Conservation (phyloP, 2,329 filamentous ascomycete species). For the Trichoderma cornu-damae region DNA sequence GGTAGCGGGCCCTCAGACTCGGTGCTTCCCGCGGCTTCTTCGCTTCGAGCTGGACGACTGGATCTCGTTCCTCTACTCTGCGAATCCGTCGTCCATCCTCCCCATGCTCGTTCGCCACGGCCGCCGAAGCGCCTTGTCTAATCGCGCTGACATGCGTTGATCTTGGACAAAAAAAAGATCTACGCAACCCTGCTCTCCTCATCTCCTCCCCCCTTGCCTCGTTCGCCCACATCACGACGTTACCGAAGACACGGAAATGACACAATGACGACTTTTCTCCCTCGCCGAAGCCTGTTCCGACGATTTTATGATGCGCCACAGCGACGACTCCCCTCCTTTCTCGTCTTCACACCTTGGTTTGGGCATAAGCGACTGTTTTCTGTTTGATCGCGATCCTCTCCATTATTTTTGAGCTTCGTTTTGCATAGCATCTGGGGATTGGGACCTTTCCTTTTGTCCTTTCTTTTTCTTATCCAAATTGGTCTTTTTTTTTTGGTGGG, state of each 20-base stretch:
- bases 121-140: constrained; percentile 37
- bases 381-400: constrained; percentile 8
- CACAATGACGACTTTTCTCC: constrained; percentile 22
- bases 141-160: constrained; percentile 18
- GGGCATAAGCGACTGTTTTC: constrained; percentile 10
- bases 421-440: constrained; percentile 27
- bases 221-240: constrained; percentile 23
- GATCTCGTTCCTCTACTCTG: constrained; percentile 46
- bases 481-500: constrained; percentile 18
- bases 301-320: constrained; percentile 13
- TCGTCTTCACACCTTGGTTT: not conserved
- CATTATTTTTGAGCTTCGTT: constrained; percentile 17
- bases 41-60: constrained; percentile 43
- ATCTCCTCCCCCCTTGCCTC: constrained; percentile 16
- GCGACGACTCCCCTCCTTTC: constrained; percentile 3
- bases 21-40: constrained; percentile 38
- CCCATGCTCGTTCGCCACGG: constrained; percentile 45
- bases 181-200: not conserved
- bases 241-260: constrained; percentile 31
- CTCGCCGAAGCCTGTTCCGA: constrained; percentile 2
- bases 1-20: constrained; percentile 41
- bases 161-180: not conserved
- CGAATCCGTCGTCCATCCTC: constrained; percentile 45
- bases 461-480: constrained; percentile 14
- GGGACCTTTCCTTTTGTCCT: constrained; percentile 20